phyloP scores from a whole-genome alignment of 2,329 filamentous ascomycete genomes.

The Ilyonectria robusta region DNA sequence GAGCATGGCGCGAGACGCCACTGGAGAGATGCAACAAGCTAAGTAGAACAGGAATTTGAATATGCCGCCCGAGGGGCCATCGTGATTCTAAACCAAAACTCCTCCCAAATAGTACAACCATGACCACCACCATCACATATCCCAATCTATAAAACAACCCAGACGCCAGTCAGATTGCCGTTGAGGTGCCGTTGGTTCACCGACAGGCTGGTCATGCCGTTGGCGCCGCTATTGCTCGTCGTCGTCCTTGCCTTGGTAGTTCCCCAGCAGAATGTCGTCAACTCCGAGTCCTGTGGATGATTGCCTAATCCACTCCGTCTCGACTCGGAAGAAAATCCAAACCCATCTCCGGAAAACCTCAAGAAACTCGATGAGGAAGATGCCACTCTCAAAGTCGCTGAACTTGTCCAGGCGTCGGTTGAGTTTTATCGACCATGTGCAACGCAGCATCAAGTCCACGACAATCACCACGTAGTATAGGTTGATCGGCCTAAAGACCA shows the following conservation, averaged over 20 bases:
- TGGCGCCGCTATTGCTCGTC: constrained; percentile 52
- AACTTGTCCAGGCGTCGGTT: constrained; percentile 86
- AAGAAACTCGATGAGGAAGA: constrained; percentile 88
- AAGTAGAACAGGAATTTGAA: constrained; percentile 11
- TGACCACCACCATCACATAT: constrained; percentile 32
- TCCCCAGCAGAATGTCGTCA: constrained; percentile 82
- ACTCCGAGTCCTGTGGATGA: constrained; percentile 65
- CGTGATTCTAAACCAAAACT: constrained; percentile 24
- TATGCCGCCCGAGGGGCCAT: constrained; percentile 15
- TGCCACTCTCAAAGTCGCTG: constrained; percentile 87
- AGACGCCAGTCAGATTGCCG: constrained; percentile 30
- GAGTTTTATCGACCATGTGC: constrained; percentile 92
- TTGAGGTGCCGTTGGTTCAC: constrained; percentile 25
- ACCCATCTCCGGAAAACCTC: constrained; percentile 93
- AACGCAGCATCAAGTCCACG: constrained; percentile 85
- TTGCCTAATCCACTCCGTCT: constrained; percentile 88
- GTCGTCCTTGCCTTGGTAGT: constrained; percentile 75
- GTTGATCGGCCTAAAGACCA: constrained; percentile 78
- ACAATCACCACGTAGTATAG: constrained; percentile 88
- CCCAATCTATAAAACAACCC: constrained; percentile 41
- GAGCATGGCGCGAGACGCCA: neutral
- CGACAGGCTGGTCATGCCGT: constrained; percentile 17
- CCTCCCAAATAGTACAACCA: constrained; percentile 29
- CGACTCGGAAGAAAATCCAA: constrained; percentile 96
- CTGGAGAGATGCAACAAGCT: neutral